Conservation (phyloP, 352 stramenopile species). For the Phytopythium kandeliae region DNA sequence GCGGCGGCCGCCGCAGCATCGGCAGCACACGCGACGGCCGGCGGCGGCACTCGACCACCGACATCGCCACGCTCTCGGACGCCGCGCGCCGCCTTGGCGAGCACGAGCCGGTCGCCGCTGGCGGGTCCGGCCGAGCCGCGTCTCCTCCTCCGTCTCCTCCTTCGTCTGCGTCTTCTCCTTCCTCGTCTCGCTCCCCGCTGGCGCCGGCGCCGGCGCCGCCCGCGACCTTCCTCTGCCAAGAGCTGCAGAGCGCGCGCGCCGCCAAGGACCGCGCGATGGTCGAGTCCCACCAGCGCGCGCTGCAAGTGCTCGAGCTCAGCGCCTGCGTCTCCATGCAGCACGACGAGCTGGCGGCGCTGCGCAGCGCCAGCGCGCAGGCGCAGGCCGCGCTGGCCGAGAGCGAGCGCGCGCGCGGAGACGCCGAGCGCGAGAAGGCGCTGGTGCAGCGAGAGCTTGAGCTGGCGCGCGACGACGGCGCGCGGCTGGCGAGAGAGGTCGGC, state of each 20-base stretch:
- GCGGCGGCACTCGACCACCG: conserved; percentile 8
- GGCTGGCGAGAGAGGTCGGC: conserved; percentile 47
- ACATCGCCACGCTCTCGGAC: conserved; percentile 3
- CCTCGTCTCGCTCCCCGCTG: too few relatives aligned
- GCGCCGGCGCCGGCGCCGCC: too few relatives aligned
- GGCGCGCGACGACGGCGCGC: conserved; percentile 42
- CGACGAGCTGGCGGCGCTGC: conserved; percentile 56
- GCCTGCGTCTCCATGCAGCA: conserved; percentile 75
- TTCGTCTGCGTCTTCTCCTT: too few relatives aligned
- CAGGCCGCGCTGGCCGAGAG: conserved; percentile 28
- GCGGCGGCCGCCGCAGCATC: too few relatives aligned
- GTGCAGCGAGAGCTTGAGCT: conserved; percentile 48
- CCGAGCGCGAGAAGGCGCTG: conserved; percentile 40
- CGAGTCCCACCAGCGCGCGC: conserved; percentile 43
- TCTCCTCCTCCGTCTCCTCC: too few relatives aligned
- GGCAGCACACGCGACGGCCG: too few relatives aligned
- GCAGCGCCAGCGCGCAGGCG: conserved; percentile 28
- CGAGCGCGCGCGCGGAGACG: conserved; percentile 35
- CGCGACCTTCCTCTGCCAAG: conserved; percentile 43
- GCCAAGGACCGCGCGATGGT: conserved; percentile 48
- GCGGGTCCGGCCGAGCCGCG: conserved; percentile 4
- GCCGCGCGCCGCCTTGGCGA: background rate
- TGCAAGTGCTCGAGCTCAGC: conserved; percentile 68
- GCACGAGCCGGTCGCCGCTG: background rate
- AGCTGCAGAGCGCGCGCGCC: conserved; percentile 50